Base-by-base conservation (phyloP, 768 basidiomycete species). In the Podaxis carcinomalis region DNA sequence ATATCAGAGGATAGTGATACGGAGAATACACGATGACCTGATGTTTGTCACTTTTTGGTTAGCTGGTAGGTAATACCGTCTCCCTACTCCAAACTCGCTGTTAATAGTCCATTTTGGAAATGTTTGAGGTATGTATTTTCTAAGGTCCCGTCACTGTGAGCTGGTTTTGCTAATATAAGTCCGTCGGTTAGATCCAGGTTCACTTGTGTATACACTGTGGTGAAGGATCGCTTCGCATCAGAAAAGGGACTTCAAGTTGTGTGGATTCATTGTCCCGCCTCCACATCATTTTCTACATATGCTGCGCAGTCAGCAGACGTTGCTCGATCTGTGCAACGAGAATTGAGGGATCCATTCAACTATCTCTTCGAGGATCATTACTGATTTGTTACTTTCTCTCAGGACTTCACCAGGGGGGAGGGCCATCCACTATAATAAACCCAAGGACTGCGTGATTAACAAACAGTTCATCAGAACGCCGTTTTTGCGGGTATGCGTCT, bases 31-130 rank as follows among this genome's bases (percentile, higher is more conserved):
- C n/a, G 28, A 5, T 40, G 9, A 54, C 32, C 19, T 35, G 16
- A 25, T 47, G 21, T n/a, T 23, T 19, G 13, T 51, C 16, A 11
- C 28, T 28, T n/a, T 50, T 13, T 25, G 35, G 13, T 23, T 39
- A 83, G 81, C 75, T 79, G 3, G 74, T 80, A 23, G 83, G 83
- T 66, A 83, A 83, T 65, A 70, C 80, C 25, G 69, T 78, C 60
- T 78, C 80, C 4, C 80, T n/a, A 83, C 61, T 76, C 78, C 23
- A 83, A 82, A 66, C 73, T 78, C 32, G 78, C 80, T 5, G 76
- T 81, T 35, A 76, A 79, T 10, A 79, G 77, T n/a, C 42, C 75
- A 77, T n/a, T 80, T 80, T 49, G 78, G 77, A 19, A 78, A 79
- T n/a, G 64, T 79, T 40, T 81, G 81, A 32, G 80, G 80, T 19